Base-by-base conservation (phyloP, 805 yeast species). In the Maudiozyma bulderi region DNA sequence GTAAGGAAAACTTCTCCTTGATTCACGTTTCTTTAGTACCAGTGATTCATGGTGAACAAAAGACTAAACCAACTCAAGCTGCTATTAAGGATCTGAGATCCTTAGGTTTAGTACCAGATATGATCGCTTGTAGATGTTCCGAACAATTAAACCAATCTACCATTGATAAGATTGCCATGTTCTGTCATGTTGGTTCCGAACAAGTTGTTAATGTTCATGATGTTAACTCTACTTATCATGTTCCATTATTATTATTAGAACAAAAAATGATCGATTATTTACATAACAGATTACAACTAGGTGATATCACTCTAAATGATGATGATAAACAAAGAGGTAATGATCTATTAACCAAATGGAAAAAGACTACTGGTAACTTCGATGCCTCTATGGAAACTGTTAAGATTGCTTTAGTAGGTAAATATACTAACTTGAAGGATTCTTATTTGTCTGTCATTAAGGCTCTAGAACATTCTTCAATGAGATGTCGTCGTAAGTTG, bases 1-100 rank as follows among this genome's bases (percentile, higher is more conserved):
- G 98, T 15, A 73, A 75, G 50, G 96, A 88, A 56, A 93, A 87
- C 72, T 93, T 93, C 71, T 95, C 97, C 15, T 76, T 93, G 65
- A 87, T 91, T 61, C 99, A 93, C 61, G 99, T 93, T 45, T 91
- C 98, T 43, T 75, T 93, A 55, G 98, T 93, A 44, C 98, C 98
- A 43, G 98, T 93, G 45, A 91, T 93, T 62, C 95, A 90, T 59
- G 99, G 98, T 54, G 99, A 93, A 74, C 96, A 93, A 70, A 93
- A 93, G 77, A 93, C 99, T 41, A 93, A 93, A 71, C 99, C 99
- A 51, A 93, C 99, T 10, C 99, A 93, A 73, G 99, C 98, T 55
- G 99, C 99, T 44, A 86, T 93, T 64, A 88, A 89, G 68, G 99
- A 93, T 69, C 78, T 93, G 70, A 84, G 99, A 72, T 86, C 96